Conservation (phyloP, 1,284 basidiomycete species). For the Phlebopus sp. region DNA sequence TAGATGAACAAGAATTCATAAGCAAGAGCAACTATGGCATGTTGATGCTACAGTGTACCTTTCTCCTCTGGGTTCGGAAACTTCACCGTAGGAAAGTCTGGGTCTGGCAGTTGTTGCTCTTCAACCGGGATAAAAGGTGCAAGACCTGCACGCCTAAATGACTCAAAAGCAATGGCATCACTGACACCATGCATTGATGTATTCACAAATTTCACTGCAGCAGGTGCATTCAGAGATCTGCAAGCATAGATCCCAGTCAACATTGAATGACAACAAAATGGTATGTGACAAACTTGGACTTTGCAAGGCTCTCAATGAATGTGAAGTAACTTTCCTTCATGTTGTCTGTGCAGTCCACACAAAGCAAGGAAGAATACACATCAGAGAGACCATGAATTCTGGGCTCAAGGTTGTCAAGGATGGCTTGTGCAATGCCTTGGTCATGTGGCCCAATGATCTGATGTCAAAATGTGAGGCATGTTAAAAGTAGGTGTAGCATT, state of each 20-base stretch:
- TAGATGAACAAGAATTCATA: conserved; percentile 22
- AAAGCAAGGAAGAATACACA: conserved; percentile 37
- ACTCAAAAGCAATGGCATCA: conserved; percentile 55
- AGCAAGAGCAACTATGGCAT: conserved; percentile 9
- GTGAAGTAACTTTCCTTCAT: conserved; percentile 61
- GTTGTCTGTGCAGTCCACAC: conserved; percentile 55
- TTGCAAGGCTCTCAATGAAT: conserved; percentile 41
- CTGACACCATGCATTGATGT: conserved; percentile 89
- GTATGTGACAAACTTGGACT: conserved; percentile 38
- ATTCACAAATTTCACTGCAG: conserved; percentile 60
- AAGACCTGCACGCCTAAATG: conserved; percentile 60
- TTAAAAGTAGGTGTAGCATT: not conserved
- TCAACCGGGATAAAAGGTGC: conserved; percentile 55
- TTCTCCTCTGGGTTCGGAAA: conserved; percentile 90
- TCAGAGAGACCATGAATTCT: conserved; percentile 42
- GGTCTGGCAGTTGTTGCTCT: conserved; percentile 70
- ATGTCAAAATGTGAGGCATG: not conserved
- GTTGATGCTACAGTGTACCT: conserved; percentile 40
- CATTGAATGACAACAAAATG: not conserved
- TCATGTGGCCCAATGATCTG: conserved; percentile 85
- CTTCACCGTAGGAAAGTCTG: conserved; percentile 77
- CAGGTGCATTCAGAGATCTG: conserved; percentile 12
- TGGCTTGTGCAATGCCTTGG: conserved; percentile 64
- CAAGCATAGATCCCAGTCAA: not conserved
- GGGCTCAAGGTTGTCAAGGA: conserved; percentile 60